Base-by-base conservation (phyloP, 1,284 basidiomycete genomes). In the Trichosporon coremiiforme region DNA sequence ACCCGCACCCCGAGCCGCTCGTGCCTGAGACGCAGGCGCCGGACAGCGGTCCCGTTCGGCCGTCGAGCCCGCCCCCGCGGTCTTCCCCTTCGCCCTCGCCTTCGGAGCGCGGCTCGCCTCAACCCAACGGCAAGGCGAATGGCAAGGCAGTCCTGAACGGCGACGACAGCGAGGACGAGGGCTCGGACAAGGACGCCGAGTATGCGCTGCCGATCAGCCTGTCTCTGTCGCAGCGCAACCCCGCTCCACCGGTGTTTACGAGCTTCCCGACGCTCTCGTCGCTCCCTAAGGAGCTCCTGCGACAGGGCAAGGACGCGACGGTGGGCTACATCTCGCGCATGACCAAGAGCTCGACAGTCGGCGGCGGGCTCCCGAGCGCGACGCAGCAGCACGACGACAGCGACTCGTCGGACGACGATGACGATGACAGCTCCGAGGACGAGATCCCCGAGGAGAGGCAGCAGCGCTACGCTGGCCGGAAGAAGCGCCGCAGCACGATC, bases 21-120 rank as follows among this genome's bases (percentile, higher is more conserved):
- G 66, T 74, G 41, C 65, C 74, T 20, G 75, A 76, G 41, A 75
- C 71, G n/a, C 70, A 71, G 53, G 50, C 45, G 22, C 63, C 67
- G 17, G 66, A 71, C 57, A 33, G 29, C 31, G 57, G 57, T 4
- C 57, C 57, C 17, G 57, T 60, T 13, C 12, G 31, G 17, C 57
- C 57, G 8, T 60, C 57, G 57, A 68, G 66, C 36, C 66, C 66
- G 67, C 36, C 25, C 4, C 38, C 57, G 17, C 15, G 36, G 29
- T 22, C 33, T 2, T 36, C 33, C 17, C 64, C 10, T 5, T 31
- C 57, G 17, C 17, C 33, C 25, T 36, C 33, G n/a, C 64, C 10
- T 10, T 25, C 38, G 65, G 64, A n/a, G 45, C 29, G 57, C 29
- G 29, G 29, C 6, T 33, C 57, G 15, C 31, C 33, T 20, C 68